Base-by-base conservation (phyloP, 345 rosid genomes). In the Aegle marmelos region DNA sequence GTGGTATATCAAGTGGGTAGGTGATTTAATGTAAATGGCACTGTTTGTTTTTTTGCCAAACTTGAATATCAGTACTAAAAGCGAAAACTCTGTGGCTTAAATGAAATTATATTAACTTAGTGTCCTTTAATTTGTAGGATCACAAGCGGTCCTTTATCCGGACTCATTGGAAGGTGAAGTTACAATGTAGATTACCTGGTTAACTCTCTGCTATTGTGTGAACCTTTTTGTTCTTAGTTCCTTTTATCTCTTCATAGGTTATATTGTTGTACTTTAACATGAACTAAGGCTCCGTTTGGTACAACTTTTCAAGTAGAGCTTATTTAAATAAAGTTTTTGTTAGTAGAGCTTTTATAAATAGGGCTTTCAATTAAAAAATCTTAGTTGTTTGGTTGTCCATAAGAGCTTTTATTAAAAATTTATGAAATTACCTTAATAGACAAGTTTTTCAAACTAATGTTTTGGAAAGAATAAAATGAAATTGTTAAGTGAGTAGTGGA, bases 1-100 rank as follows among this genome's bases (percentile, higher is more conserved):
- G 98, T 76, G 98, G 98, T 64, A 90, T 95, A 85, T 95, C 98
- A 50, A 93, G 98, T 73, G 98, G 98, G 98, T 90, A 83, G 81
- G 97, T 83, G 37, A 68, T 61, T 53, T 70, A 41, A 36, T 75
- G n/a, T 72, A 28, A 25, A 70, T 41, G 79, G 57, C 66, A 54
- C 31, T 70, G 1, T 65, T 31, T 25, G 39, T 63, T 36, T 31
- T 63, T 69, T 59, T 59, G 54, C 22, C 61, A 4, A 65, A 39
- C 75, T 53, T 79, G n/a, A 66, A 10, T 53, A 54, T 68, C 41
- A 28, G 66, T 73, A 73, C 69, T 62, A 53, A 19, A 33, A 30
- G 9, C 69, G 3, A 22, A 65, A 19, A 13, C 37, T 30, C 4
- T 37, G 7, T 76, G 54, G 11, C 53, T 7, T 39, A 54, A 66